Base-by-base conservation (phyloP, 2,329 filamentous ascomycete genomes). In the Trichophaea hybrida region DNA sequence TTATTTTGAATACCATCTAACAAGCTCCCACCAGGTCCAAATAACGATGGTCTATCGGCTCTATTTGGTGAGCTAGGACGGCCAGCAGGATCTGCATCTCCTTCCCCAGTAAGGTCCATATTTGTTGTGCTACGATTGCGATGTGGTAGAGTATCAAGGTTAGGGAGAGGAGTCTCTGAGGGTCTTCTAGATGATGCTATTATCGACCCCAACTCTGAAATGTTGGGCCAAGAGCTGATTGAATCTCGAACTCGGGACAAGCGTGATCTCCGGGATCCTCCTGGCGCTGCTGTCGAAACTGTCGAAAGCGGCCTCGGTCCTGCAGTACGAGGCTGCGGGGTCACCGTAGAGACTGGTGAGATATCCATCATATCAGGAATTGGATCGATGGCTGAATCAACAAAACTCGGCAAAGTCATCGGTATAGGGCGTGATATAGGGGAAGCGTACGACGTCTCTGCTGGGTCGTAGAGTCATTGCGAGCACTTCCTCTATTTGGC, bases 201-300 rank as follows among this genome's bases (percentile, higher is more conserved):
- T 49, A 64, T 63, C 6, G 59, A 51, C 15, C 52, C 52, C 31
- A 50, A 44, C 35, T 61, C 58, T 35, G 65, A 58, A 15, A 65
- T 59, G 59, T 50, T 61, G 31, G 64, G 59, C 61, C 57, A 62
- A 13, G 64, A 65, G 37, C 59, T 59, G 31, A 62, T 64, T 52
- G 64, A 66, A 6, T 64, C 64, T 43, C 64, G 58, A n/a, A 65
- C 63, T 33, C 64, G 65, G 46, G 63, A 63, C 51, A 66, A 60
- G 13, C 64, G 61, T n/a, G 64, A 64, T 56, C 56, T 58, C 35
- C 64, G 59, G 33, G 55, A 35, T 15, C 53, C 44, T 37, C 60
- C 61, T 12, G 55, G 7, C 17, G 59, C 12, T n/a, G 48, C 7
- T 51, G 12, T 13, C 48, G 15, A 43, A 10, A 5, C 24, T 24